These are phyloP conservation scores for Plasmodium sp. DNA, from an alignment of 169 alveolate species.

Conservation along the genomic window DNA sequence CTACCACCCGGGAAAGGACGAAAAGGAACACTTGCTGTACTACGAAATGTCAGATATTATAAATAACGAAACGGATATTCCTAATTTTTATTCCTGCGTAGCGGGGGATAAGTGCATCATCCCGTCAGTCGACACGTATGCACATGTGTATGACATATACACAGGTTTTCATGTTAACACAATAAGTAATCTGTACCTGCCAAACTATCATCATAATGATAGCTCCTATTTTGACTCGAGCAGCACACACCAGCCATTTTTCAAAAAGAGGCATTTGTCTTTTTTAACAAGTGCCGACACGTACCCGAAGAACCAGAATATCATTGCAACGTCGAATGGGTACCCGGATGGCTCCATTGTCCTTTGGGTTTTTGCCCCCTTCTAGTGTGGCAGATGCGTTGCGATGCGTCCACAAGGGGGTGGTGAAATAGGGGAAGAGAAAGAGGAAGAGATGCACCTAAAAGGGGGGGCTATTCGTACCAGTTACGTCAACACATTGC, in stretches of 20 bases:
- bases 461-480: not conserved
- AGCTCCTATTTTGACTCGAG: not conserved
- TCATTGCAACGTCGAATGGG: conserved; percentile 75
- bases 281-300: conserved; percentile 74
- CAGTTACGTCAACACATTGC: not conserved
- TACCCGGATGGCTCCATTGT: conserved; percentile 75
- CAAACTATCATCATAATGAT: conserved; percentile 55
- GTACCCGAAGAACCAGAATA: conserved; percentile 72
- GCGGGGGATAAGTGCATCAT: conserved; percentile 75
- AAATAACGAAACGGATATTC: conserved; percentile 32
- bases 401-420: not conserved
- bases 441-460: not conserved
- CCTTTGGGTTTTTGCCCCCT: conserved; percentile 58
- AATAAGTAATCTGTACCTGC: conserved; percentile 58
- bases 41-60: conserved; percentile 48
- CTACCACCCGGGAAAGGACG: not conserved
- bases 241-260: not conserved
- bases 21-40: not conserved
- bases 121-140: conserved; percentile 72
- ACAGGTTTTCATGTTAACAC: conserved; percentile 74
- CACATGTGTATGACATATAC: conserved; percentile 74
- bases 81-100: conserved; percentile 73
- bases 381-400: not conserved
- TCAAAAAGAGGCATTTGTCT: conserved; percentile 10
- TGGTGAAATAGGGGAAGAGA: not conserved